Evolutionary conservation across 192 early-diverging fungal species (phyloP).

Genomic region (Coemansia sp.): DNA sequence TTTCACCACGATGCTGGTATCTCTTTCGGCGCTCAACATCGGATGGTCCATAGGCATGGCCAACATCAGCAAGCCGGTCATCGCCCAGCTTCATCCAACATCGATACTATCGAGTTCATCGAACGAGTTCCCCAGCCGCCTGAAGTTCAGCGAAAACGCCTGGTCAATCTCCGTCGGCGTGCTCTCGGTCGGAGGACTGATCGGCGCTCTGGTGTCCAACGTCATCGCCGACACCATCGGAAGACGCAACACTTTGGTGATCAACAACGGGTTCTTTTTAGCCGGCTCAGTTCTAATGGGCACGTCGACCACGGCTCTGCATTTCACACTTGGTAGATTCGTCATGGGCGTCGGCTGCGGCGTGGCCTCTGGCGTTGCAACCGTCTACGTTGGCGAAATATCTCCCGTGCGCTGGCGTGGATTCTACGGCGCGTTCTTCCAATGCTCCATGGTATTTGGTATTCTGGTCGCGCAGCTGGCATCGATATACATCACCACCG

Average conservation of each 20-base stretch:
- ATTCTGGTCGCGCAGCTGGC: slow-evolving; percentile 66
- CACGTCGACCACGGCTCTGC: slow-evolving; percentile 58
- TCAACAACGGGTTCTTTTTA: slow-evolving; percentile 67
- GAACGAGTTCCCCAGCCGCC: slow-evolving; percentile 29
- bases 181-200: slow-evolving; percentile 60
- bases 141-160: slow-evolving; percentile 33
- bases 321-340: slow-evolving; percentile 72
- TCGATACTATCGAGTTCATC: background rate
- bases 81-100: slow-evolving; percentile 27
- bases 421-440: slow-evolving; percentile 69
- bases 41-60: slow-evolving; percentile 42
- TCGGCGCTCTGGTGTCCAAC: slow-evolving; percentile 62
- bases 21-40: slow-evolving; percentile 40
- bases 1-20: slow-evolving; percentile 33
- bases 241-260: slow-evolving; percentile 63
- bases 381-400: slow-evolving; percentile 73
- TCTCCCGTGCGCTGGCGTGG: slow-evolving; percentile 67
- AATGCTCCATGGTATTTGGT: slow-evolving; percentile 71
- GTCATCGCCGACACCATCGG: slow-evolving; percentile 58
- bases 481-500: slow-evolving; percentile 51
- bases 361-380: slow-evolving; percentile 54
- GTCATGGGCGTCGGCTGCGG: slow-evolving; percentile 71
- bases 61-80: slow-evolving; percentile 40
- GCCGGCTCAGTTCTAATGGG: slow-evolving; percentile 65
- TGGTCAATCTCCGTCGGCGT: slow-evolving; percentile 57